These are phyloP conservation scores for Diplodia scrobiculata DNA, from an alignment of 2,329 filamentous ascomycete genomes.

Conservation along the genomic window DNA sequence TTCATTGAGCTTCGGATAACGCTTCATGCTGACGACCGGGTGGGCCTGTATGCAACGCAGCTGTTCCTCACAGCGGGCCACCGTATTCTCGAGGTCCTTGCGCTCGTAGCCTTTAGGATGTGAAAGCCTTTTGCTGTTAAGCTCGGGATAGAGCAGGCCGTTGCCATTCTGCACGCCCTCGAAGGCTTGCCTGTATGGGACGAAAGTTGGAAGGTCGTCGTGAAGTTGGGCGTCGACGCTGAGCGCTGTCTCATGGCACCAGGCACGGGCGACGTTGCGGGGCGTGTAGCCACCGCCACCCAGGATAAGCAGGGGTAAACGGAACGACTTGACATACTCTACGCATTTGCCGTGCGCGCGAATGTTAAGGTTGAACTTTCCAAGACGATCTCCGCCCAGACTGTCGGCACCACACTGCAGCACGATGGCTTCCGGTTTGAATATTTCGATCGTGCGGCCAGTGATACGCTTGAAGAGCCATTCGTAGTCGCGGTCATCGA, in stretches of 20 bases:
- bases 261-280: constrained; percentile 91
- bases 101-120: constrained; percentile 77
- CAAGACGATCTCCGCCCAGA: constrained; percentile 86
- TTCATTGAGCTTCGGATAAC: constrained; percentile 29
- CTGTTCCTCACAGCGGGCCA: constrained; percentile 80
- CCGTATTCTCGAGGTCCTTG: constrained; percentile 73
- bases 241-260: constrained; percentile 94
- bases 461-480: constrained; percentile 82
- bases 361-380: constrained; percentile 95
- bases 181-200: constrained; percentile 87
- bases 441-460: constrained; percentile 74
- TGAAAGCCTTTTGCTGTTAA: constrained; percentile 67
- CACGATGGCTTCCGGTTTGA: constrained; percentile 87
- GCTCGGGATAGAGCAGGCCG: constrained; percentile 76
- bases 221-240: constrained; percentile 74
- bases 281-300: constrained; percentile 96
- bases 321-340: constrained; percentile 78
- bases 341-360: constrained; percentile 91
- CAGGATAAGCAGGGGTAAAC: constrained; percentile 82
- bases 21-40: constrained; percentile 50
- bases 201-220: constrained; percentile 73
- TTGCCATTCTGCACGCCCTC: constrained; percentile 69
- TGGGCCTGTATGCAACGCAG: constrained; percentile 80
- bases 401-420: constrained; percentile 96
- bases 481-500: constrained; percentile 86